Conservation (phyloP, 305 asterid species). For the Euphrasia arctica region DNA sequence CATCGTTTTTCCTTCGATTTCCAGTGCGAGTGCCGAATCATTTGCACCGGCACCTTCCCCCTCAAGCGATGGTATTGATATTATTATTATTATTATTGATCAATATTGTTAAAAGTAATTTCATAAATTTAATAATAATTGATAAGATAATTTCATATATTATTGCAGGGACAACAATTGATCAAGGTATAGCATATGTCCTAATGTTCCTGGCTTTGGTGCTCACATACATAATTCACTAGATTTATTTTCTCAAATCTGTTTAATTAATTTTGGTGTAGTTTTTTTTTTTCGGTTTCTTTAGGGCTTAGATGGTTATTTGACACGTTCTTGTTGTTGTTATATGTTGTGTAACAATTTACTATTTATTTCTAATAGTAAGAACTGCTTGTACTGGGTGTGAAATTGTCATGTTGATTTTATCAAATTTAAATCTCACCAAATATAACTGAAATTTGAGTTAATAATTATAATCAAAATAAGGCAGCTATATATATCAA, state of each 20-base stretch:
- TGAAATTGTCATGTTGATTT: too few species aligned
- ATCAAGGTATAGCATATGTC: constrained; percentile 66
- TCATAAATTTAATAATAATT: background rate
- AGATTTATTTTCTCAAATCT: constrained; percentile 19
- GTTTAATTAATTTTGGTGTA: constrained; percentile 2
- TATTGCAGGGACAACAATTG: constrained; percentile 57
- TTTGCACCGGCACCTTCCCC: constrained; percentile 45
- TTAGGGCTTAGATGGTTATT: too few species aligned
- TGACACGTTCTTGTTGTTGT: too few species aligned
- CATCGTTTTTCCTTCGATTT: constrained; percentile 29
- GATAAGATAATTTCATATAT: background rate
- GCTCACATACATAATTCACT: constrained; percentile 69
- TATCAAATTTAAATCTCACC: too few species aligned
- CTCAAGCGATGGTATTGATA: constrained; percentile 46
- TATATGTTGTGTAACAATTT: too few species aligned
- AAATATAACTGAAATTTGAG: too few species aligned
- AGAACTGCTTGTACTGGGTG: too few species aligned
- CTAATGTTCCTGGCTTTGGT: constrained; percentile 79
- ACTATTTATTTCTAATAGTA: too few species aligned
- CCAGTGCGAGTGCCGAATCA: constrained; percentile 29
- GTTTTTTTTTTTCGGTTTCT: too few species aligned
- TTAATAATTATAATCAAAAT: too few species aligned
- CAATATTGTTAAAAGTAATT: background rate
- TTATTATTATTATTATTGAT: too few species aligned
- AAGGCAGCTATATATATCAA: too few species aligned